Conservation (phyloP, 495 filamentous ascomycete genomes). For the Podospora australis region DNA sequence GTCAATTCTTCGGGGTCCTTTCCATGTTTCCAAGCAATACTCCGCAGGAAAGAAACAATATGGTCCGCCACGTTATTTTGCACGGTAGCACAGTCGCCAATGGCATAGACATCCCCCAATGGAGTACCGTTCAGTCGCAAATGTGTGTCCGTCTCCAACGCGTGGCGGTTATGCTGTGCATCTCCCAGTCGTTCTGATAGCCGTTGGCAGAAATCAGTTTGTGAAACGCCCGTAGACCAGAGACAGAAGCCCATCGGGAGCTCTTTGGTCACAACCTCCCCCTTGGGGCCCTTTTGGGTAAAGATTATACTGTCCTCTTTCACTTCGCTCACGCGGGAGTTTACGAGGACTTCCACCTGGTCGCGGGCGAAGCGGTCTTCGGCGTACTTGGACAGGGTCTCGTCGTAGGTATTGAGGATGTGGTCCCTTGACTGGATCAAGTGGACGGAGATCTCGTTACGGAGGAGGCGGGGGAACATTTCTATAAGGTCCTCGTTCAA, state of each 20-base stretch:
- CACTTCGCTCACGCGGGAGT: slow-evolving; percentile 87
- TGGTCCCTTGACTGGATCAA: slow-evolving; percentile 89
- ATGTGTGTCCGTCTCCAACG: slow-evolving; percentile 92
- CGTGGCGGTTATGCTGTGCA: slow-evolving; percentile 78
- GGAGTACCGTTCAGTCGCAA: slow-evolving; percentile 87
- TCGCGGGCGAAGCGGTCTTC: slow-evolving; percentile 88
- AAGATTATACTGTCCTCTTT: slow-evolving; percentile 77
- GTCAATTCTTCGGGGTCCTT: slow-evolving; percentile 77
- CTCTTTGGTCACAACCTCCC: slow-evolving; percentile 74
- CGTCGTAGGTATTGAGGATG: slow-evolving; percentile 98
- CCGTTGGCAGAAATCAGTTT: slow-evolving; percentile 69
- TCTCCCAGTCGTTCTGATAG: slow-evolving; percentile 65
- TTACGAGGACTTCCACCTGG: slow-evolving; percentile 82
- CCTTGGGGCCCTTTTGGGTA: slow-evolving; percentile 68
- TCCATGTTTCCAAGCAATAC: slow-evolving; percentile 85
- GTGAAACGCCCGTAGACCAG: slow-evolving; percentile 96
- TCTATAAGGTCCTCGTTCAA: slow-evolving; percentile 87
- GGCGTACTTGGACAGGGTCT: slow-evolving; percentile 84
- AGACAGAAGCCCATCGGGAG: slow-evolving; percentile 94
- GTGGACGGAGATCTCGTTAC: slow-evolving; percentile 96
- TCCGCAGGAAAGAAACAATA: slow-evolving; percentile 81
- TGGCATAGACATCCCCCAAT: slow-evolving; percentile 90
- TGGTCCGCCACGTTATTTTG: slow-evolving; percentile 92
- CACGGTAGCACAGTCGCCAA: slow-evolving; percentile 95
- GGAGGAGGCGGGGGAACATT: slow-evolving; percentile 79